Conservation (phyloP, 140 eudicot genomes). For the Anethum foeniculum region DNA sequence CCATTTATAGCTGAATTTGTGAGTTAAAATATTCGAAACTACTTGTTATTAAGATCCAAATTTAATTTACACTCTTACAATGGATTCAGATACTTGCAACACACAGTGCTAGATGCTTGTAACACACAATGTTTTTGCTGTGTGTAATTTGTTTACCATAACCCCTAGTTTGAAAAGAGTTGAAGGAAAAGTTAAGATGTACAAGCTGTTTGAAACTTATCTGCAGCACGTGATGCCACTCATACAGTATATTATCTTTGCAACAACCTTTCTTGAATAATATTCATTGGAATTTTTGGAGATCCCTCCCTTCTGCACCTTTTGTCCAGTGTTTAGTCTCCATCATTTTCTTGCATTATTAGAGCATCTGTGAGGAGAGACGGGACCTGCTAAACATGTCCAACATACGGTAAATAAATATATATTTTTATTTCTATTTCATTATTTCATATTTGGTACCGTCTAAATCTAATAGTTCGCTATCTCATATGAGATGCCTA, state of each 20-base stretch:
- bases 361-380: no score
- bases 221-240: not conserved
- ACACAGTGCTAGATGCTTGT: no score
- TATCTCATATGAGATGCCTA: no score
- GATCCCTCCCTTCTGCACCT: not conserved
- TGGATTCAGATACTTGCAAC: no score
- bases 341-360: not conserved
- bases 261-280: not conserved
- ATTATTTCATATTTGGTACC: no score
- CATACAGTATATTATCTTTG: not conserved
- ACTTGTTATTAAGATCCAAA: not conserved
- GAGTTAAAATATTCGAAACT: no score
- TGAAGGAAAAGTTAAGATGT: not conserved
- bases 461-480: no score
- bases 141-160: not conserved
- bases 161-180: not conserved
- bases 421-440: no score
- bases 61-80: no score
- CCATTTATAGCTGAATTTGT: no score
- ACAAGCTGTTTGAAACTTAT: not conserved
- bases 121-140: not conserved
- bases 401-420: no score
- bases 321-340: not conserved
- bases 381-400: no score
- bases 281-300: constrained; percentile 2